These are phyloP conservation scores for Sesbania bispinosa DNA, from an alignment of 306 rosid genomes.

Conservation along the genomic window DNA sequence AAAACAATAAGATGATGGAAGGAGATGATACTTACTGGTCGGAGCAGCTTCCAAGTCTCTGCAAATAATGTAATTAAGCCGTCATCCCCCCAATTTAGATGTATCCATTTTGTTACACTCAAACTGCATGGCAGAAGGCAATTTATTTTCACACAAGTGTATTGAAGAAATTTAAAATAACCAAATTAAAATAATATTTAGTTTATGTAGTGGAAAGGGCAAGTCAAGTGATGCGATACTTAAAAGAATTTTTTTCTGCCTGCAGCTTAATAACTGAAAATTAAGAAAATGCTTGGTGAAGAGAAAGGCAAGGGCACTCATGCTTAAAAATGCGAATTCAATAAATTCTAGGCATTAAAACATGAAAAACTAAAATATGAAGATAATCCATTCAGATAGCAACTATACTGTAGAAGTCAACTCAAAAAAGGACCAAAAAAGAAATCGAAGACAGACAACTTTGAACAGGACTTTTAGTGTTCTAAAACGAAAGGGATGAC, in stretches of 20 bases:
- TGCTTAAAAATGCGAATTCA: neutral
- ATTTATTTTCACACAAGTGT: neutral
- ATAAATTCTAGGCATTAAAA: neutral
- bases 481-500: neutral
- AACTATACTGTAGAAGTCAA: slow-evolving; percentile 1
- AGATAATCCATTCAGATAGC: neutral
- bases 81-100: slow-evolving; percentile 95
- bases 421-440: neutral
- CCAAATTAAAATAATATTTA: neutral
- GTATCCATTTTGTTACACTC: slow-evolving; percentile 96
- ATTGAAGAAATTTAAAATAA: slow-evolving; percentile 8
- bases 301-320: neutral
- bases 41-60: slow-evolving; percentile 78
- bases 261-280: neutral
- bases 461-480: neutral
- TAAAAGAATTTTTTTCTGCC: neutral
- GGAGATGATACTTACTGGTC: slow-evolving; percentile 47
- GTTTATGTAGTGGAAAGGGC: neutral
- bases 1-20: neutral
- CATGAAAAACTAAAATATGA: neutral
- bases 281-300: neutral
- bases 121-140: slow-evolving; percentile 60
- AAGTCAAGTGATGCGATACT: slow-evolving; percentile 2
- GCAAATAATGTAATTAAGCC: slow-evolving; percentile 77
- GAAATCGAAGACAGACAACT: neutral